These are phyloP conservation scores for Cercospora beticola DNA, from an alignment of 2,329 filamentous ascomycete species.

Conservation along the genomic window DNA sequence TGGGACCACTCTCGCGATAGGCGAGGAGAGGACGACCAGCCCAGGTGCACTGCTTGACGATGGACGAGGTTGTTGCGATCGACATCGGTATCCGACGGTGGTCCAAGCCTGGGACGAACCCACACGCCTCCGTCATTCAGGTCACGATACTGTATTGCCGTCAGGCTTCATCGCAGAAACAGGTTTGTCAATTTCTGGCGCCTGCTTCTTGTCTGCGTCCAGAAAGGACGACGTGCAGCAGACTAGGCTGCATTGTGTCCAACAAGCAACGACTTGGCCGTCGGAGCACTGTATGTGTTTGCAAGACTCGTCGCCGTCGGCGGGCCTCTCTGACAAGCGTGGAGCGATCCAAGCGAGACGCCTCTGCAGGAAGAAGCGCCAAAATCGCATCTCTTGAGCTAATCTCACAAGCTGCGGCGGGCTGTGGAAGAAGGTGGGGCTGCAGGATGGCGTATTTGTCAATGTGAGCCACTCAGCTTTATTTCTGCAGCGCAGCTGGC, in stretches of 20 bases:
- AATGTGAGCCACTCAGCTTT: conserved; percentile 4
- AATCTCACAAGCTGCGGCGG: conserved; percentile 2
- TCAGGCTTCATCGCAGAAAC: background rate
- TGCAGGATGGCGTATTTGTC: conserved; percentile 17
- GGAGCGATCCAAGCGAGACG: background rate
- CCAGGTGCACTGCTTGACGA: background rate
- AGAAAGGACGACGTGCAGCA: background rate
- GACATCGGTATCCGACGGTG: conserved; percentile 1
- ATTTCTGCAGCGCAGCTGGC: background rate
- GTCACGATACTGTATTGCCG: background rate
- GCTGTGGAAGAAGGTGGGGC: conserved; percentile 8
- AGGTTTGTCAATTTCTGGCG: background rate
- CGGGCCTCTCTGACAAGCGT: background rate
- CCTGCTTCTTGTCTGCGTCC: background rate
- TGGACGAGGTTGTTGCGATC: conserved; percentile 20
- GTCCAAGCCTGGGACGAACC: background rate
- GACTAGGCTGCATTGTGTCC: background rate
- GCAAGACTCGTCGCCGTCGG: background rate
- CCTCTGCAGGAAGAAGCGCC: conserved; percentile 1
- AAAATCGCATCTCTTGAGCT: conserved; percentile 10
- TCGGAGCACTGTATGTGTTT: background rate
- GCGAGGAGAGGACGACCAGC: background rate
- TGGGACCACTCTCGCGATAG: background rate
- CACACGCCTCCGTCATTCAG: background rate
- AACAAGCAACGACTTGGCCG: background rate